These are phyloP conservation scores for Umbellularia californica DNA, from an alignment of 164 flowering plant species.

Conservation along the genomic window DNA sequence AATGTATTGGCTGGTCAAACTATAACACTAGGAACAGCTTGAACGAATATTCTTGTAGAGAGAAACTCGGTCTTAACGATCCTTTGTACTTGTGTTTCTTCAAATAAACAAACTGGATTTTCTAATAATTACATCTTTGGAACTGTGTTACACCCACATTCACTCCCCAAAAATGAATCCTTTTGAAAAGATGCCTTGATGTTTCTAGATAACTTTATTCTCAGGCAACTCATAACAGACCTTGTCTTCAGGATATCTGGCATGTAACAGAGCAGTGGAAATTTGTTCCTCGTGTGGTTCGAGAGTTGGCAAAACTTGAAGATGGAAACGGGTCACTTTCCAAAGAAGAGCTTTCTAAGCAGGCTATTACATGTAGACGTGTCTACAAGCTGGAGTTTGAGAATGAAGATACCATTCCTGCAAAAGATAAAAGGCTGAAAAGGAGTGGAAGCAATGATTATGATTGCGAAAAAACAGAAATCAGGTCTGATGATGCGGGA, in stretches of 20 bases:
- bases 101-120: too few relatives aligned
- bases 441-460: conserved; percentile 12
- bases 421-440: conserved; percentile 21
- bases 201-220: background rate
- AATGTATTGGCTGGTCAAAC: too few relatives aligned
- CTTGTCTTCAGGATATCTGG: conserved; percentile 45
- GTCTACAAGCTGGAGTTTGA: conserved; percentile 54
- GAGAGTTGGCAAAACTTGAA: conserved; percentile 55
- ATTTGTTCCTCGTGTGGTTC: conserved; percentile 65
- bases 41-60: too few relatives aligned
- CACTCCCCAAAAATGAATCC: too few relatives aligned
- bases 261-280: conserved; percentile 66
- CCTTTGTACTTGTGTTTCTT: too few relatives aligned
- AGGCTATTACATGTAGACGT: conserved; percentile 48
- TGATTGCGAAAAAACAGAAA: conserved; percentile 12
- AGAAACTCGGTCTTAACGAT: too few relatives aligned
- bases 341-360: conserved; percentile 52
- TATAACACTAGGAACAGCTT: too few relatives aligned
- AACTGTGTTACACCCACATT: too few relatives aligned
- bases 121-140: too few relatives aligned
- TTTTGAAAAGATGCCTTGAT: background rate
- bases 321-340: conserved; percentile 20
- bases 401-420: conserved; percentile 19
- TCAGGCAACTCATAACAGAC: background rate
- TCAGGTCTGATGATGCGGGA: conserved; percentile 21